These are phyloP conservation scores for Ogataea hybrid DNA, from an alignment of 1,139 yeast species.

Conservation along the genomic window DNA sequence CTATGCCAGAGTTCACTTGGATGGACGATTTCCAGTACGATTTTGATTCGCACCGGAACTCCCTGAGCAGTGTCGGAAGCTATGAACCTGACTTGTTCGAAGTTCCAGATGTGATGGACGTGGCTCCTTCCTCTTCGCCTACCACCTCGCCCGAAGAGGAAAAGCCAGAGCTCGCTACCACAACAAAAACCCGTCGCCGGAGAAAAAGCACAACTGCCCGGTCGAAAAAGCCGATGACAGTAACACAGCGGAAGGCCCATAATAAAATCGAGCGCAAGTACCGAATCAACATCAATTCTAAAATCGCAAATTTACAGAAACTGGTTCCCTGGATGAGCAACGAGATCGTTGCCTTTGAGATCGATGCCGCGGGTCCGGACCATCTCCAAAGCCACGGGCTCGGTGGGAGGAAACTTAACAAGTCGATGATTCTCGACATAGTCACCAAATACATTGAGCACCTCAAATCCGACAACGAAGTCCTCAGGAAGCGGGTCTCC, in stretches of 20 bases:
- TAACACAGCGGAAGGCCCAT: conserved; percentile 65
- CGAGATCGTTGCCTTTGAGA: conserved; percentile 58
- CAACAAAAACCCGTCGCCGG: neutral
- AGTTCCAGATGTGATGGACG: conserved; percentile 6
- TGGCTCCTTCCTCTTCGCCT: conserved; percentile 5
- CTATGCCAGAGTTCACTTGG: conserved; percentile 13
- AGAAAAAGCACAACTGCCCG: conserved; percentile 4
- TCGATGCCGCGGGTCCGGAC: conserved; percentile 30
- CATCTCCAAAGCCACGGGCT: conserved; percentile 9
- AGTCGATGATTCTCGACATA: conserved; percentile 62
- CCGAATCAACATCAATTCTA: conserved; percentile 69
- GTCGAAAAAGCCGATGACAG: conserved; percentile 29
- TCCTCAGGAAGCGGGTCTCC: conserved; percentile 21
- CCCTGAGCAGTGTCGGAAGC: conserved; percentile 15
- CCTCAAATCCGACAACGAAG: conserved; percentile 45
- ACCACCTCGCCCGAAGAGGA: conserved; percentile 16
- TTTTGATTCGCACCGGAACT: conserved; percentile 4
- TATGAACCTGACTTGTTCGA: conserved; percentile 13
- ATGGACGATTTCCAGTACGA: conserved; percentile 9
- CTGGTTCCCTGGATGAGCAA: conserved; percentile 63
- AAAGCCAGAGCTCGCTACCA: conserved; percentile 1
- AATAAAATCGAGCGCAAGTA: conserved; percentile 69
- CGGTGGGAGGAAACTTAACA: conserved; percentile 44
- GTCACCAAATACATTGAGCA: conserved; percentile 59
- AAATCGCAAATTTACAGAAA: conserved; percentile 63